A percentile compares a stretch with the other conserved stretches of the same genome.
phyloP scores from a whole-genome alignment of 768 basidiomycete species.

The Floccularia luteovirens region DNA sequence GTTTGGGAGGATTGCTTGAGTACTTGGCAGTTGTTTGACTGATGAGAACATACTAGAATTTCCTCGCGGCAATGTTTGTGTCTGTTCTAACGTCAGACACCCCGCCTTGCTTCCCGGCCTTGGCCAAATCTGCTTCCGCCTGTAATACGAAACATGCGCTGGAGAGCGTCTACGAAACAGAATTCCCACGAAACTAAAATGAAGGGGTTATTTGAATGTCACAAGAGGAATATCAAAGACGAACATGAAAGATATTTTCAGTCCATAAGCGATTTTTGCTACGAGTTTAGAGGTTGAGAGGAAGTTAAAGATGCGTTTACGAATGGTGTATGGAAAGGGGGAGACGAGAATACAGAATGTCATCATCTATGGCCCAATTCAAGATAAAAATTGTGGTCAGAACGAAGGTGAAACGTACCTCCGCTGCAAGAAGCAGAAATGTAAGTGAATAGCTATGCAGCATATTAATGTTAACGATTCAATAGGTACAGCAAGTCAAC shows the following conservation, averaged over 20 bases:
- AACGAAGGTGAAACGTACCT: slow-evolving; percentile 28
- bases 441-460: slow-evolving; percentile 64
- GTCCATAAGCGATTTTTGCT: slow-evolving; percentile 82
- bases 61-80: slow-evolving; percentile 84
- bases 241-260: slow-evolving; percentile 93
- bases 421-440: slow-evolving; percentile 72
- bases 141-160: slow-evolving; percentile 82
- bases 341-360: slow-evolving; percentile 82
- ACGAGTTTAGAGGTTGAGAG: slow-evolving; percentile 61
- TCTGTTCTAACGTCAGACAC: slow-evolving; percentile 67
- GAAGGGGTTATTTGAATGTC: no score
- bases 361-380: slow-evolving; percentile 45
- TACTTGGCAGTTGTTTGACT: not conserved
- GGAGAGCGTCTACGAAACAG: slow-evolving; percentile 89
- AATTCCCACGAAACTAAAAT: slow-evolving; percentile 66
- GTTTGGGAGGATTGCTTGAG: not conserved
- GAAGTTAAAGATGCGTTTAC: slow-evolving; percentile 66
- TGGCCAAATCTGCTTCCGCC: slow-evolving; percentile 67
- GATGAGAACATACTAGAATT: slow-evolving; percentile 70
- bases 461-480: slow-evolving; percentile 16
- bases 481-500: slow-evolving; percentile 6
- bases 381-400: not conserved
- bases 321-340: slow-evolving; percentile 74
- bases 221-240: no score
- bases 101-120: slow-evolving; percentile 39